Base-by-base conservation (phyloP, 2,329 filamentous ascomycete genomes). In the Xylaria sp. region DNA sequence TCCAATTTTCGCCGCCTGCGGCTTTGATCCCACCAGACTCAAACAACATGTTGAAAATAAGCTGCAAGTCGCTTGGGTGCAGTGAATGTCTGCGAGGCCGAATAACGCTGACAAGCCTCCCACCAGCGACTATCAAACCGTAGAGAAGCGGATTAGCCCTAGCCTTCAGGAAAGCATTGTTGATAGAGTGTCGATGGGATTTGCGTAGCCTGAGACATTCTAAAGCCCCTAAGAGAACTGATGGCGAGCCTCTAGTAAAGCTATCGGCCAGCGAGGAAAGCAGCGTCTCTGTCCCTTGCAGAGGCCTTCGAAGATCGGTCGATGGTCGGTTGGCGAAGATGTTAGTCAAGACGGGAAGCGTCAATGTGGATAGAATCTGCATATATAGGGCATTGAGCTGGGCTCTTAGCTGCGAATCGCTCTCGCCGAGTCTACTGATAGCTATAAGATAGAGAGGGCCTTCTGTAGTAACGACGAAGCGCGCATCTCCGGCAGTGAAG, bases 21-120 rank as follows among this genome's bases (percentile, higher is more conserved):
- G 92, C 90, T 74, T 95, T 94, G 73, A 99, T 90, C 43, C 92
- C 90, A 49, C 92, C 92, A 2, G 94, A 95, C 78, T 96, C 93
- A 71, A 99, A 99, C 1, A 99, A 87, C 96, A 99, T 99, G 73
- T 98, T 98, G 83, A 99, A 99, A 63, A 99, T 93, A 46, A 99
- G 85, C 72, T 97, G 94, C 23, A 99, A 83, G 74, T 99, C 95
- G 65, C 93, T 94, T 0, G 96, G 95, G 70, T 99, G 96, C 2
- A 99, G 83, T 0, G 93, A 97, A 76, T 99, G 95, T 60, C 95
- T 92, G 69, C 96, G 93, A 5, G 96, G 96, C 37, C 95, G 85
- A 59, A 98, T 90, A 37, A 99, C 96, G 73, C 93, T 97, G 67
- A 99, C 95, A 5, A 99, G 88, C 71, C 90, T 90, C 4, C 93